Evolutionary conservation across 208 protist genomes (phyloP).

Genomic region (Herpetomonas tarakana): DNA sequence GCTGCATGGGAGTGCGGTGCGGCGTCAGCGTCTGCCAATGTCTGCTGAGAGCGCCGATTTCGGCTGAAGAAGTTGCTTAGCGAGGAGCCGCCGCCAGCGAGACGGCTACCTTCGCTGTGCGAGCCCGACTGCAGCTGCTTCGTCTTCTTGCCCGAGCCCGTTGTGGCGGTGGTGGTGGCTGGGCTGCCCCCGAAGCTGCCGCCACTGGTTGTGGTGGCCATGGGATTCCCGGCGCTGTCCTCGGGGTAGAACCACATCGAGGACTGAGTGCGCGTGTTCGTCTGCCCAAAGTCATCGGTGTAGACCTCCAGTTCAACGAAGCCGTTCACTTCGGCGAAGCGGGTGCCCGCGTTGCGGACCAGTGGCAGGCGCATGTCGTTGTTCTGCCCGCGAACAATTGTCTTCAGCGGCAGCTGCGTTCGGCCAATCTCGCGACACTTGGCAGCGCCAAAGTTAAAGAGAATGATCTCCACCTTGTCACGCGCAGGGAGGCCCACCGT

Average conservation of each 20-base stretch:
- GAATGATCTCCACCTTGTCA: slow-evolving; percentile 64
- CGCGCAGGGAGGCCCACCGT: slow-evolving; percentile 54
- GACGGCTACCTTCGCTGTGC: background rate
- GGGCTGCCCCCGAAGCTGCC: too few relatives aligned
- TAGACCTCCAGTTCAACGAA: slow-evolving; percentile 45
- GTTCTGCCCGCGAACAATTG: slow-evolving; percentile 19
- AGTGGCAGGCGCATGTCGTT: slow-evolving; percentile 49
- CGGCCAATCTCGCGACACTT: slow-evolving; percentile 46
- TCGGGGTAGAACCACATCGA: slow-evolving; percentile 16
- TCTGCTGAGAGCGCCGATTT: background rate
- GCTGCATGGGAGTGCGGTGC: background rate
- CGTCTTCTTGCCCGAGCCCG: background rate
- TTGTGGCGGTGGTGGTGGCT: background rate
- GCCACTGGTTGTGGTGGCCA: too few relatives aligned
- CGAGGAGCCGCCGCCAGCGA: too few relatives aligned
- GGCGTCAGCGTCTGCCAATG: background rate
- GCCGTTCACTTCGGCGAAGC: slow-evolving; percentile 37
- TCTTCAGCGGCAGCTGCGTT: slow-evolving; percentile 42
- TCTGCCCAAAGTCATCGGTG: slow-evolving; percentile 29
- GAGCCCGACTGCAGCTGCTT: background rate
- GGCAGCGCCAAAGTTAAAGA: slow-evolving; percentile 32
- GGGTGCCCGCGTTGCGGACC: slow-evolving; percentile 33
- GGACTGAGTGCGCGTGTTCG: slow-evolving; percentile 15
- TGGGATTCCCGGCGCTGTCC: background rate
- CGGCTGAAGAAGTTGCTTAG: background rate